Evolutionary conservation across 176 grass and related monocot species (phyloP).

Genomic region (Coix lacrymajobi): DNA sequence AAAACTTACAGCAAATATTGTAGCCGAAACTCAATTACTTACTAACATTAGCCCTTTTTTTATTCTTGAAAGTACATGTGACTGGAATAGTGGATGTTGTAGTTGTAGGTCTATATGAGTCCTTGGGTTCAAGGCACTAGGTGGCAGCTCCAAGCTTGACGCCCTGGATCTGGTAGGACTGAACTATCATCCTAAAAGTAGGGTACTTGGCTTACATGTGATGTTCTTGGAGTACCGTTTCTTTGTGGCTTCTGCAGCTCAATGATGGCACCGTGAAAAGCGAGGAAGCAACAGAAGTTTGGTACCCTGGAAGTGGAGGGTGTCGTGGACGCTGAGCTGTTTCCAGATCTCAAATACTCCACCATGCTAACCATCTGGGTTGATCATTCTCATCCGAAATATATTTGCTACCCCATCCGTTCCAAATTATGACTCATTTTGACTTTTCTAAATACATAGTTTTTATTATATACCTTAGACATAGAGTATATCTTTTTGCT

Average conservation of each 20-base stretch:
- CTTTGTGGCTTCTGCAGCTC: neutral
- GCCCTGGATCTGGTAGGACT: constrained; percentile 13
- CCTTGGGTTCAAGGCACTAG: neutral
- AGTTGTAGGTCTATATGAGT: neutral
- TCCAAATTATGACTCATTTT: neutral
- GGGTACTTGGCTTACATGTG: constrained; percentile 33
- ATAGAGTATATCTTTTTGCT: neutral
- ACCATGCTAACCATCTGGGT: constrained; percentile 15
- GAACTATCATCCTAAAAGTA: constrained; percentile 24
- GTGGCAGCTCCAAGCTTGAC: neutral
- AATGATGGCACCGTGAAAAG: constrained; percentile 14
- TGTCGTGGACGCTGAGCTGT: constrained; percentile 36
- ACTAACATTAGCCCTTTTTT: neutral
- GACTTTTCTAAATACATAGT: neutral
- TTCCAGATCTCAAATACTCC: neutral
- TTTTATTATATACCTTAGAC: neutral
- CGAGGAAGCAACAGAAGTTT: constrained; percentile 20
- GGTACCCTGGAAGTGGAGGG: constrained; percentile 21
- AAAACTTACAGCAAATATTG: neutral
- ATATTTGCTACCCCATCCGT: neutral
- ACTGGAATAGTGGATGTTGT: neutral
- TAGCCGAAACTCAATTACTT: neutral
- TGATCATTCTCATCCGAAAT: constrained; percentile 16
- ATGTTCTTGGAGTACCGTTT: constrained; percentile 3
- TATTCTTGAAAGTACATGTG: neutral